Percentiles rank a stretch among this genome's conserved stretches.
Evolutionary conservation across 73 alveolate genomes (phyloP).

Genomic region (Tetrahymena thermophila): DNA sequence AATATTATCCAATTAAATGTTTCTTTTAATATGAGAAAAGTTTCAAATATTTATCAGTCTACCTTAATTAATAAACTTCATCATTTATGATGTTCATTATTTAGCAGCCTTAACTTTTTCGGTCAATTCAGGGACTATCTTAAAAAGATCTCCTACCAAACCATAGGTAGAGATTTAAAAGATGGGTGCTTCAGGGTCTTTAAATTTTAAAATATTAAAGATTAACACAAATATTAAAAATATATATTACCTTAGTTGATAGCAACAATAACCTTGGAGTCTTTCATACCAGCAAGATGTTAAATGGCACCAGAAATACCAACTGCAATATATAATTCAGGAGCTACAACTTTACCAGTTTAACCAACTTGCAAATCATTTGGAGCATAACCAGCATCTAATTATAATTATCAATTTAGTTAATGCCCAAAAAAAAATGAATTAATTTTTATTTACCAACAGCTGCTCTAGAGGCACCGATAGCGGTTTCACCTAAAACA

Average conservation of each 20-base stretch:
- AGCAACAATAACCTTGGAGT: slow-evolving; percentile 94
- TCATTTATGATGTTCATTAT: not conserved
- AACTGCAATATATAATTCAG: slow-evolving; percentile 87
- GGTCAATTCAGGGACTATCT: slow-evolving; percentile 88
- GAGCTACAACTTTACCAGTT: slow-evolving; percentile 96
- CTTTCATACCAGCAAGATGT: slow-evolving; percentile 93
- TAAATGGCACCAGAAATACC: slow-evolving; percentile 96
- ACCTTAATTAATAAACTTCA: not conserved
- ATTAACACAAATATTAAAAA: not conserved
- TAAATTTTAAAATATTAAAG: not conserved
- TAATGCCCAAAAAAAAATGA: not conserved
- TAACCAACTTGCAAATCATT: slow-evolving; percentile 84
- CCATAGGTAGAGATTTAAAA: slow-evolving; percentile 85
- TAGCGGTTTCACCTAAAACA: slow-evolving; percentile 55
- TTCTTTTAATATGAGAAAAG: not conserved
- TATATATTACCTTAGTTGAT: slow-evolving; percentile 58
- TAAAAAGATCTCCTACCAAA: slow-evolving; percentile 82
- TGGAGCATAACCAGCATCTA: slow-evolving; percentile 83
- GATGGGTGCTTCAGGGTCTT: slow-evolving; percentile 84
- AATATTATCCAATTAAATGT: not conserved
- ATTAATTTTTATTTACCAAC: slow-evolving; percentile 43
- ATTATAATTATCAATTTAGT: not conserved
- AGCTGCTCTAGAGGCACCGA: slow-evolving; percentile 96
- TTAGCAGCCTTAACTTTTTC: slow-evolving; percentile 48
- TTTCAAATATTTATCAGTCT: not conserved